Conservation (phyloP, 768 basidiomycete genomes). For the Agaricus blazei region DNA sequence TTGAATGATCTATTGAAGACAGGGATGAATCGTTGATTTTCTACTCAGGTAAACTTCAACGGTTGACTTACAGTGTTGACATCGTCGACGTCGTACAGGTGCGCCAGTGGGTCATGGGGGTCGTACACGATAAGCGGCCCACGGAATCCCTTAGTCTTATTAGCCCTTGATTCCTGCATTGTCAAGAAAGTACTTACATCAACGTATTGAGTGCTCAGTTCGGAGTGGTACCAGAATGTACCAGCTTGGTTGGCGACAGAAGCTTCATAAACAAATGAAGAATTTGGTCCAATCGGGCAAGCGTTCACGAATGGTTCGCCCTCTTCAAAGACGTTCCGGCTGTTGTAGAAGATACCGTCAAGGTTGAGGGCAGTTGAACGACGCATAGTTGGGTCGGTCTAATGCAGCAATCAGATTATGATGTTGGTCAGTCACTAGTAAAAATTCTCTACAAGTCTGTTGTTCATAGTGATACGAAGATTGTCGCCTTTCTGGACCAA, state of each 20-base stretch:
- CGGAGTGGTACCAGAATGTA: slow-evolving; percentile 25
- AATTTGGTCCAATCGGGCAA: slow-evolving; percentile 25
- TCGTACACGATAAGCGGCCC: slow-evolving; percentile 35
- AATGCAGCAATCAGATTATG: slow-evolving; percentile 12
- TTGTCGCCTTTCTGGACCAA: slow-evolving; percentile 27
- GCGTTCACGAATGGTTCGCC: slow-evolving; percentile 23
- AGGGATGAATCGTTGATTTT: neutral
- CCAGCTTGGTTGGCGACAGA: slow-evolving; percentile 22
- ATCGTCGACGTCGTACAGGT: slow-evolving; percentile 27
- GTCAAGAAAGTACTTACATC: neutral
- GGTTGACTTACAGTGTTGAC: slow-evolving; percentile 42
- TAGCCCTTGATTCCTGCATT: slow-evolving; percentile 15
- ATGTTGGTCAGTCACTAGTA: slow-evolving; percentile 13
- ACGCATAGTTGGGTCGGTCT: slow-evolving; percentile 32
- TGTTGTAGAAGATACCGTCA: slow-evolving; percentile 19
- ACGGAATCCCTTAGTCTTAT: slow-evolving; percentile 44
- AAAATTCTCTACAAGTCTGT: slow-evolving; percentile 28
- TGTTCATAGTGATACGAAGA: slow-evolving; percentile 38
- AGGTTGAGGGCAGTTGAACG: slow-evolving; percentile 20
- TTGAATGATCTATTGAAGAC: neutral
- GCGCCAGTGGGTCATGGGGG: slow-evolving; percentile 33
- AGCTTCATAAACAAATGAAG: slow-evolving; percentile 23
- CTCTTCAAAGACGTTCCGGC: slow-evolving; percentile 18
- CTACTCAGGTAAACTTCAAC: slow-evolving; percentile 16
- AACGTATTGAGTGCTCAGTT: slow-evolving; percentile 12